Base-by-base conservation (phyloP, 352 stramenopile genomes). In the Phytopythium oedochilum region DNA sequence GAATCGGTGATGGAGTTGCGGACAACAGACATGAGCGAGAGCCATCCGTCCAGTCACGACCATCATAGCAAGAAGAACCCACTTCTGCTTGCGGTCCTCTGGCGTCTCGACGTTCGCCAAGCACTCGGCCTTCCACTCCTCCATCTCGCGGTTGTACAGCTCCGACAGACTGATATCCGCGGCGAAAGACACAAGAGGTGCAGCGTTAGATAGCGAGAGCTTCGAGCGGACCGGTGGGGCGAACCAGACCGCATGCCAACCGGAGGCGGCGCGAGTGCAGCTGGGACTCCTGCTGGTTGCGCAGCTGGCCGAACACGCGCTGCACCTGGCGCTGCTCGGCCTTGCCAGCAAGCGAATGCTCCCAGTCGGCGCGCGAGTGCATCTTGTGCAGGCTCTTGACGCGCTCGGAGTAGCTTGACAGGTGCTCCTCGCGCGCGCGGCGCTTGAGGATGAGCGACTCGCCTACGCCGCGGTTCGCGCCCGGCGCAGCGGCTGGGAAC, bases 11-110 rank as follows among this genome's bases (percentile, higher is more conserved):
- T n/a, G n/a, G n/a, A n/a, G n/a, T n/a, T n/a, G n/a, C n/a, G n/a
- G n/a, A n/a, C n/a, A n/a, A n/a, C n/a, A n/a, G n/a, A n/a, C n/a
- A n/a, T n/a, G n/a, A n/a, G n/a, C n/a, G n/a, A n/a, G n/a, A n/a
- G n/a, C n/a, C n/a, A n/a, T n/a, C n/a, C n/a, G n/a, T n/a, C n/a
- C n/a, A n/a, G n/a, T n/a, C n/a, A n/a, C n/a, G n/a, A n/a, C n/a
- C n/a, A n/a, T n/a, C 29, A 5, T 34, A 5, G 29, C 5, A 5
- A 15, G 20, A 45, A 18, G 28, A 3, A 63, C 50, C 11, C 57
- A 91, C 80, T 88, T 89, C 50, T 83, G 70, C 55, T 93, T 93
- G 54, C 83, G 70, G 22, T 91, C 80, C 35, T 93, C 83, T 7
- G 74, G 76, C 0, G 83, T 90, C 73, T 93, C 83, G 29, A 89